Evolutionary conservation across 2,329 filamentous ascomycete species (phyloP), one percentile per base, ranked within the genome.

Genomic region (Ophiostoma himal-ulmi): DNA sequence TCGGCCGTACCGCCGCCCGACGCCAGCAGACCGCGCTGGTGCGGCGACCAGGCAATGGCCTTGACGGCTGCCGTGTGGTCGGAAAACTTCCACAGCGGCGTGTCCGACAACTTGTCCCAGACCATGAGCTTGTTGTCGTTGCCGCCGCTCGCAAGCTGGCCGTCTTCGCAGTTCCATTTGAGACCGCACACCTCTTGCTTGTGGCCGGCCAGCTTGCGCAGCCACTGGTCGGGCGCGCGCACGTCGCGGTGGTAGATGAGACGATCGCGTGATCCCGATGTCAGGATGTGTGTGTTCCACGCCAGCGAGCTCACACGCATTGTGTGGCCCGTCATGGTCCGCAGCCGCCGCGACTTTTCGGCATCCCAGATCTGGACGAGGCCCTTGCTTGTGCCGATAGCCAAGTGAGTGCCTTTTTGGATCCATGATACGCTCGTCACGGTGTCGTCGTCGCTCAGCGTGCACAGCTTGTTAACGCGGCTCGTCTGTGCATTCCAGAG

Each of bases 71-170:
- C 95, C 48, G 91, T 94, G 78, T 99, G 95, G 74, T 97, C 94
- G 22, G 91, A 91, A 79, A 97, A 98, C 75, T 96, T 96, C 84
- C 92, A 97, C 2, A 96, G 84, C 0, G 95, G 95, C 8, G 93
- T 92, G 75, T 96, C 91, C n/a, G 89, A 92, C 71, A 97, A 85
- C 78, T 96, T 96, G 76, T 99, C 95, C 95, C 95, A 99, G 34
- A 99, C 93, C 87, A 98, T 95, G 65, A 99, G 85, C 78, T 98
- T 98, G 82, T 99, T 99, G 82, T 99, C 95, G 79, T 99, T 99
- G 6, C 95, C 95, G 68, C 95, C 95, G 70, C 92, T 96, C 14
- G 95, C 95, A 36, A 99, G 85, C 78, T 99, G 95, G 5, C 93
- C 92, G 76, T 97, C 94, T 75, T 98, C 94, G 71, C 91, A 92